Percentiles rank a stretch among this genome's conserved stretches.
phyloP scores from a whole-genome alignment of 1,284 basidiomycete genomes.

The Kalmanozyma brasiliensis region DNA sequence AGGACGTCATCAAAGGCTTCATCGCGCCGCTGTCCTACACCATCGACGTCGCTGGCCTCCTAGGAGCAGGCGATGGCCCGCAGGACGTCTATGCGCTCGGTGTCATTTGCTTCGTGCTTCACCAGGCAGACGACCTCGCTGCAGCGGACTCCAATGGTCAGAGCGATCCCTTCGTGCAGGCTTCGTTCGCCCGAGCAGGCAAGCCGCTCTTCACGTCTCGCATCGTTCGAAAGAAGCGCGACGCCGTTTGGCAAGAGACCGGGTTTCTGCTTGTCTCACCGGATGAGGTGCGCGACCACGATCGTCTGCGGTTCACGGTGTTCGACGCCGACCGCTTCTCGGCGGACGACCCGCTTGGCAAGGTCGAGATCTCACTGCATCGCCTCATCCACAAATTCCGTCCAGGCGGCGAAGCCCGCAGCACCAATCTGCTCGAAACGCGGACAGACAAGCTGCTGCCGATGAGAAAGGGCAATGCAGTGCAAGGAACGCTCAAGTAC shows the following conservation, averaged over 20 bases:
- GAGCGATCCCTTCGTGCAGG: constrained; percentile 61
- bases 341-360: constrained; percentile 63
- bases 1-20: constrained; percentile 60
- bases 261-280: constrained; percentile 55
- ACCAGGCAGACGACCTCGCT: constrained; percentile 55
- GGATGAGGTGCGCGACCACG: constrained; percentile 59
- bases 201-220: constrained; percentile 59
- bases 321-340: constrained; percentile 65
- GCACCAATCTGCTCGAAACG: constrained; percentile 51
- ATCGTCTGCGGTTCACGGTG: constrained; percentile 55
- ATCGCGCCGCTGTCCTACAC: constrained; percentile 61
- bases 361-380: constrained; percentile 57
- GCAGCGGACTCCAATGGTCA: constrained; percentile 59
- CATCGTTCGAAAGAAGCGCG: constrained; percentile 45
- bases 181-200: constrained; percentile 55
- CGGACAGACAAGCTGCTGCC: constrained; percentile 51
- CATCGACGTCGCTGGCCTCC: constrained; percentile 54
- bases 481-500: constrained; percentile 58
- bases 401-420: constrained; percentile 20
- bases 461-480: constrained; percentile 45
- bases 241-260: constrained; percentile 62
- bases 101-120: constrained; percentile 56
- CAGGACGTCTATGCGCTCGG: constrained; percentile 57
- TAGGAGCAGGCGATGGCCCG: constrained; percentile 58
- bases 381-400: constrained; percentile 47